Base-by-base conservation (phyloP, 208 protist genomes). In the Trypanosomatidae sp. region DNA sequence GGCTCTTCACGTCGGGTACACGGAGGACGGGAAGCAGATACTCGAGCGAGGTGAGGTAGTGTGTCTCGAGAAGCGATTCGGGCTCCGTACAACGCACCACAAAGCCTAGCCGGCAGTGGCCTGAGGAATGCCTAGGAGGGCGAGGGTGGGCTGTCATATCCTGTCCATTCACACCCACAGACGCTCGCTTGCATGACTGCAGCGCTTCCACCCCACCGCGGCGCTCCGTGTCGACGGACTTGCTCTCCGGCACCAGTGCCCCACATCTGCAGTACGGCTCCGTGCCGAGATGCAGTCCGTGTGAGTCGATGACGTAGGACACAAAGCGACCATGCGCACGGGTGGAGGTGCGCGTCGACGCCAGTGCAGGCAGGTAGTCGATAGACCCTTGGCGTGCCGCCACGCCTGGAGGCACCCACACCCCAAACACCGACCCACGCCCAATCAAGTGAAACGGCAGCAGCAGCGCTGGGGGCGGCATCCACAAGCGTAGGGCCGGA, bases 381-480 rank as follows among this genome's bases (percentile, higher is more conserved):
- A 47, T 25, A 15, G 28, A 17, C 33, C 30, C 28, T 12, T 15
- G 25, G 9, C 12, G 36, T 5, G 30, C 36, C 3, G 47, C 19
- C 12, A 8, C 15, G 59, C 46, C 10, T 0, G 56, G 19, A 19
- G 85, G 85, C 25, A 91, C 70, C 80, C 83, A 86, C 17, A 93
- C 75, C 1, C 74, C 76, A 28, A 94, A 71, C 13, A 73, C 65
- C 5, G 83, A 87, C 19, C 82, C 85, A 13, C 78, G 66, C 0
- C 81, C 85, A 25, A 95, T 58, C 7, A 81, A 2, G 33, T 91
- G 82, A 55, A 90, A 90, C 6, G 86, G 84, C 13, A 92, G 50
- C n/a, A 95, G 56, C 74, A 91, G 77, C 76, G 85, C 78, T 36
- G 79, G 76, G 44, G 90, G 87, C n/a, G 85, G 85, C 49, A 95